Evolutionary conservation across 495 filamentous ascomycete genomes (phyloP).

Genomic region (Aspergillus mulundensis): DNA sequence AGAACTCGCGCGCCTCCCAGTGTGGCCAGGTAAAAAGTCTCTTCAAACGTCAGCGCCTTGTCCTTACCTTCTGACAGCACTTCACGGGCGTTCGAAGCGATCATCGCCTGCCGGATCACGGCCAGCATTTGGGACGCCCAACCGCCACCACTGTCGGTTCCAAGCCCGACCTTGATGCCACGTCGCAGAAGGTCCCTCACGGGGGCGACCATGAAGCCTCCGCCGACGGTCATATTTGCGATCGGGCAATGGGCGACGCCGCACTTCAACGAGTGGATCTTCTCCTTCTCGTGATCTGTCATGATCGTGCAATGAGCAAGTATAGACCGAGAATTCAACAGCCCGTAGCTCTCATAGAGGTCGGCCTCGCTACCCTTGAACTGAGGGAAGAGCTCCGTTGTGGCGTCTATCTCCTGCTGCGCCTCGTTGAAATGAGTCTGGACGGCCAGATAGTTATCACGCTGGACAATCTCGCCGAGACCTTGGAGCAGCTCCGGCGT

Average conservation of each 20-base stretch:
- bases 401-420: constrained; percentile 50
- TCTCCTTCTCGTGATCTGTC: constrained; percentile 48
- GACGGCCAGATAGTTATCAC: constrained; percentile 51
- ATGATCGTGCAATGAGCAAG: constrained; percentile 63
- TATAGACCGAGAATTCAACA: constrained; percentile 53
- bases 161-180: constrained; percentile 61
- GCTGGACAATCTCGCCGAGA: constrained; percentile 46
- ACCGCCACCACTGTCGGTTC: constrained; percentile 66
- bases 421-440: constrained; percentile 67
- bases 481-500: constrained; percentile 47
- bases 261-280: constrained; percentile 44
- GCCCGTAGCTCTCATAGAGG: constrained; percentile 49
- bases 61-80: constrained; percentile 45
- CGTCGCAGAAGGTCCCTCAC: constrained; percentile 52
- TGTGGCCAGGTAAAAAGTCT: constrained; percentile 60
- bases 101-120: constrained; percentile 55
- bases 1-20: constrained; percentile 59
- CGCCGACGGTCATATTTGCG: constrained; percentile 59
- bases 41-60: constrained; percentile 44
- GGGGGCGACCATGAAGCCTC: constrained; percentile 53
- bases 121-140: constrained; percentile 57
- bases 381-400: constrained; percentile 47
- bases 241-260: constrained; percentile 63
- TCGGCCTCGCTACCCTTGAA: constrained; percentile 49
- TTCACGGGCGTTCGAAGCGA: constrained; percentile 56